Conservation (phyloP, 106 monocot genomes). For the Platanthera guangdongensis region DNA sequence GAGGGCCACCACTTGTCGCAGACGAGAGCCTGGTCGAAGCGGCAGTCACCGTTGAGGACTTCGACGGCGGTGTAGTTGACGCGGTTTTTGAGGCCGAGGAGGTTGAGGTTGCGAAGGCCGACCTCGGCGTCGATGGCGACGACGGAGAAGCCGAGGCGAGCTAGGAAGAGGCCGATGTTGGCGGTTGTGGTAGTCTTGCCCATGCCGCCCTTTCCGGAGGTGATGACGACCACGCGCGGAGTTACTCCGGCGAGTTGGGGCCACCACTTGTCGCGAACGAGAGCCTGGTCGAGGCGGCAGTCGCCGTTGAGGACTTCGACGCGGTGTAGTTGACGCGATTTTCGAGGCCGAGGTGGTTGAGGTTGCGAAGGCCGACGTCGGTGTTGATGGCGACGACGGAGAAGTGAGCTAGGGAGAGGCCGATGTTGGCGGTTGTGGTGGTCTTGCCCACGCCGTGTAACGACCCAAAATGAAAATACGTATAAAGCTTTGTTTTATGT, state of each 20-base stretch:
- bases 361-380: too few species aligned
- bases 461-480: too few species aligned
- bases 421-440: too few species aligned
- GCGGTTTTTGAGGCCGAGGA: slow-evolving; percentile 80
- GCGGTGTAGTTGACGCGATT: too few species aligned
- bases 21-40: slow-evolving; percentile 28
- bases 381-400: too few species aligned
- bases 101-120: slow-evolving; percentile 92
- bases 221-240: slow-evolving; percentile 78
- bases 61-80: slow-evolving; percentile 24
- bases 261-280: too few species aligned
- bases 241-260: slow-evolving; percentile 63
- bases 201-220: slow-evolving; percentile 93
- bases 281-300: too few species aligned
- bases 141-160: slow-evolving; percentile 68
- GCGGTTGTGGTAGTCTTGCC: slow-evolving; percentile 96
- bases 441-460: too few species aligned
- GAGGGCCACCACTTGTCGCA: slow-evolving; percentile 18
- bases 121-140: slow-evolving; percentile 77
- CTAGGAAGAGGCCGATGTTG: slow-evolving; percentile 80
- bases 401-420: too few species aligned
- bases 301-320: too few species aligned
- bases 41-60: slow-evolving; percentile 22
- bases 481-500: too few species aligned
- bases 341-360: too few species aligned